Percentiles rank a stretch among this genome's conserved stretches.
Evolutionary conservation across 2,329 filamentous ascomycete genomes (phyloP).

Genomic region (Sordariomycetes sp.): DNA sequence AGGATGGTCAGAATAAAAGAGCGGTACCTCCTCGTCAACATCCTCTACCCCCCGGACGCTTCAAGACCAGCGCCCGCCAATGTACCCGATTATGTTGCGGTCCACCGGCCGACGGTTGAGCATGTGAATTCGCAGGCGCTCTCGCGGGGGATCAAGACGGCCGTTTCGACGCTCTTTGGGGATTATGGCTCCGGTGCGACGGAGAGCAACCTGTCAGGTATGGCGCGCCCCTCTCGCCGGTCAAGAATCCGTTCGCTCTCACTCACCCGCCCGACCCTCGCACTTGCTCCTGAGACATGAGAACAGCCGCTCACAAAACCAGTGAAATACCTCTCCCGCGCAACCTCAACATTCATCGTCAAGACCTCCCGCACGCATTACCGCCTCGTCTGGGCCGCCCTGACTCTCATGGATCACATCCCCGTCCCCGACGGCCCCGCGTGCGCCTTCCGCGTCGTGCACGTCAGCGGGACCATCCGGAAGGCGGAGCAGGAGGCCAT

Average conservation of each 20-base stretch:
- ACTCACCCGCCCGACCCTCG: background rate
- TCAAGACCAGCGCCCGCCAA: conserved; percentile 17
- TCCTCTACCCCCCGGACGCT: conserved; percentile 63
- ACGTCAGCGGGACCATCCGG: conserved; percentile 84
- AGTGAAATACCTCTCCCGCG: conserved; percentile 87
- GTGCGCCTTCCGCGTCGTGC: conserved; percentile 73
- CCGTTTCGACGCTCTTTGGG: conserved; percentile 65
- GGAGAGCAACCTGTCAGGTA: conserved; percentile 56
- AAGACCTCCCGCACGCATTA: conserved; percentile 73
- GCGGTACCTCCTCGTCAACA: conserved; percentile 88
- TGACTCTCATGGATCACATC: conserved; percentile 66
- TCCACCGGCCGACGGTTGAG: conserved; percentile 68
- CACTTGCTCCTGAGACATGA: background rate
- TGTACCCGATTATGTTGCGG: conserved; percentile 50
- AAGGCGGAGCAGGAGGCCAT: conserved; percentile 88
- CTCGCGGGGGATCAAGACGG: conserved; percentile 54
- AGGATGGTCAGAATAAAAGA: conserved; percentile 92
- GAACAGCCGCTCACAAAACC: conserved; percentile 3
- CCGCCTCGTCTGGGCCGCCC: conserved; percentile 76
- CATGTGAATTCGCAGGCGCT: conserved; percentile 54
- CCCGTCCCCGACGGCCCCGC: conserved; percentile 44
- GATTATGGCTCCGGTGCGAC: conserved; percentile 76
- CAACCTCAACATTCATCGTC: conserved; percentile 91
- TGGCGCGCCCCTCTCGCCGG: background rate
- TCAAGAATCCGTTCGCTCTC: background rate